Percentiles rank a stretch among this genome's conserved stretches.
These are phyloP conservation scores for Diplocarpon rosae DNA, from an alignment of 2,329 filamentous ascomycete genomes.

Conservation along the genomic window DNA sequence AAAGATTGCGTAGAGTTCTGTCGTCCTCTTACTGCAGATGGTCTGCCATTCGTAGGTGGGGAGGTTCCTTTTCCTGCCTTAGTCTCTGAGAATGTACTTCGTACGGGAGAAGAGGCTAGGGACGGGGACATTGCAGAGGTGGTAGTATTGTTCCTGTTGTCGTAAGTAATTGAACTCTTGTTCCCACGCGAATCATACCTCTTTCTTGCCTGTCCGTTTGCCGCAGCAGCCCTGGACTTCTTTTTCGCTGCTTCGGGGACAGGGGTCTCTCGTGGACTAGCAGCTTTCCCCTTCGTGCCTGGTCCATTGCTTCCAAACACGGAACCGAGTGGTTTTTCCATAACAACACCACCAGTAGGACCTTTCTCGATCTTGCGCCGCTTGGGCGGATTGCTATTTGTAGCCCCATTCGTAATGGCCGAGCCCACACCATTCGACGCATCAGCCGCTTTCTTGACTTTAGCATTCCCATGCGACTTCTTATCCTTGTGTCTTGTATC, in stretches of 20 bases:
- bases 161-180: constrained; percentile 12
- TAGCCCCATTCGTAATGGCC: constrained; percentile 48
- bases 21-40: constrained; percentile 59
- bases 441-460: constrained; percentile 52
- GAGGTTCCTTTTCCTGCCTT: constrained; percentile 46
- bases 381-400: constrained; percentile 50
- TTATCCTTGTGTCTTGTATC: constrained; percentile 41
- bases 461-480: constrained; percentile 48
- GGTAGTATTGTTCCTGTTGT: constrained; percentile 34
- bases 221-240: constrained; percentile 55
- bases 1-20: constrained; percentile 61
- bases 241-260: constrained; percentile 55
- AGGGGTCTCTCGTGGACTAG: constrained; percentile 60
- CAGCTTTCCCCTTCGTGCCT: constrained; percentile 43
- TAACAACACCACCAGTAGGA: constrained; percentile 36
- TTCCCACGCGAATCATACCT: constrained; percentile 42
- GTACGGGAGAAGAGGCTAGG: constrained; percentile 63
- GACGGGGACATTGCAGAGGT: constrained; percentile 53
- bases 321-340: constrained; percentile 59
- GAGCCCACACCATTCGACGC: constrained; percentile 43
- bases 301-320: constrained; percentile 38
- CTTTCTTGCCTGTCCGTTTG: constrained; percentile 66
- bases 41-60: constrained; percentile 46
- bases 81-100: constrained; percentile 55
- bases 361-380: constrained; percentile 64